Evolutionary conservation across 2,329 filamentous ascomycete genomes (phyloP), one percentile per base, ranked within the genome.

Genomic region (Venturia nashicola): DNA sequence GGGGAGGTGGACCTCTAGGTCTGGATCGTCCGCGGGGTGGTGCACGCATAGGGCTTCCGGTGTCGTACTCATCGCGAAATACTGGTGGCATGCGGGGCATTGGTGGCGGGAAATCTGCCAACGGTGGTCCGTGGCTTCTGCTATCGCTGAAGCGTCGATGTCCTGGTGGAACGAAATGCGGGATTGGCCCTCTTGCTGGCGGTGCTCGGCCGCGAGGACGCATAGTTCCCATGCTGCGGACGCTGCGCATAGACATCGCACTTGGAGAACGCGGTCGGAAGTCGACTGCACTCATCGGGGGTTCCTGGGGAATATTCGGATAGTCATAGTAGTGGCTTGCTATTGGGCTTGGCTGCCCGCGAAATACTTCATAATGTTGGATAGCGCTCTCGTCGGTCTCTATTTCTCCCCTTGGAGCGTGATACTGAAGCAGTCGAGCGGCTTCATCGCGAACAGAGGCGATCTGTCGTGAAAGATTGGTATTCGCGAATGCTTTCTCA

Each of bases 141-240:
- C 51, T 57, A 11, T 57, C 51, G 32, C 51, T 57, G 32, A 57
- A 36, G 32, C 51, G 51, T 57, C 51, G 51, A 8, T 57, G 51
- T 18, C 51, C 51, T 0, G 51, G 32, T 20, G 51, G 51, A 18
- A 32, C 51, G n/a, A 57, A 57, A 12, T 57, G 36, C 18, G 51
- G 51, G 11, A 57, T 57, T 36, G 51, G 51, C 12, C 51, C 51
- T 34, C 51, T 34, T 36, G 51, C 14, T 57, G 51, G 51, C n/a
- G 51, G 51, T 34, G 27, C 51, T 57, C 51, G 14, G 51, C 51
- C 51, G 51, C 51, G 51, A 57, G 51, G 51, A 36, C 51, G 51
- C 59, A 60, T 60, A 11, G 36, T 60, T 60, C 59, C 59, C 59
- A 60, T 60, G 42, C 59, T 60, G 12, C 59, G 59, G 27, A n/a